Evolutionary conservation across 192 early-diverging fungal species (phyloP).

Genomic region (Endogone sp.): DNA sequence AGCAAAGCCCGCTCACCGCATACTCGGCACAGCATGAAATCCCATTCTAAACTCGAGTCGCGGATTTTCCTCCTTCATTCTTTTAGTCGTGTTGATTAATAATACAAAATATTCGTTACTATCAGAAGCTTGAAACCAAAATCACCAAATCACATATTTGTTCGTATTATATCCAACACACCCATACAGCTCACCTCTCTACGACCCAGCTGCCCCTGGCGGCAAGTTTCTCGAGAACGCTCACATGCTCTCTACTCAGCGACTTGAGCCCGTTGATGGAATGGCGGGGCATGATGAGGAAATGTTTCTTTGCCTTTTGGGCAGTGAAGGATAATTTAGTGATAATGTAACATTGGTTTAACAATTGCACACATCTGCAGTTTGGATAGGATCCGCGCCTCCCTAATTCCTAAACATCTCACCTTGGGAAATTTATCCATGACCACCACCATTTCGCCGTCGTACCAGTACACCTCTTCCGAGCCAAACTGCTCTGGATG

Average conservation of each 20-base stretch:
- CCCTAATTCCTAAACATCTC: no score
- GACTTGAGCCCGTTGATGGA: conserved; percentile 29
- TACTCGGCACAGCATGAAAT: conserved; percentile 57
- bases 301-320: conserved; percentile 25
- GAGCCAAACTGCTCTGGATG: conserved; percentile 32
- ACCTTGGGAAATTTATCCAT: conserved; percentile 54
- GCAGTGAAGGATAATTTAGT: conserved; percentile 11
- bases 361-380: no score
- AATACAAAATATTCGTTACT: no score
- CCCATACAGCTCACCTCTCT: not conserved
- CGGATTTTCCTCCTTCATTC: conserved; percentile 21
- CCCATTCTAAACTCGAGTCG: conserved; percentile 44
- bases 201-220: not conserved
- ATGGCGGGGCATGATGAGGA: conserved; percentile 49
- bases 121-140: not conserved
- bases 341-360: no score
- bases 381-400: no score
- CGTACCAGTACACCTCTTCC: conserved; percentile 32
- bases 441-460: conserved; percentile 42
- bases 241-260: not conserved
- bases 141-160: not conserved
- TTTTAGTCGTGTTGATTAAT: not conserved
- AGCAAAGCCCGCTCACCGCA: conserved; percentile 30
- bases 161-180: no score
- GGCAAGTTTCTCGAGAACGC: not conserved